Evolutionary conservation across 257 asterid genomes (phyloP).

Genomic region (Phtheirospermum japonicum): DNA sequence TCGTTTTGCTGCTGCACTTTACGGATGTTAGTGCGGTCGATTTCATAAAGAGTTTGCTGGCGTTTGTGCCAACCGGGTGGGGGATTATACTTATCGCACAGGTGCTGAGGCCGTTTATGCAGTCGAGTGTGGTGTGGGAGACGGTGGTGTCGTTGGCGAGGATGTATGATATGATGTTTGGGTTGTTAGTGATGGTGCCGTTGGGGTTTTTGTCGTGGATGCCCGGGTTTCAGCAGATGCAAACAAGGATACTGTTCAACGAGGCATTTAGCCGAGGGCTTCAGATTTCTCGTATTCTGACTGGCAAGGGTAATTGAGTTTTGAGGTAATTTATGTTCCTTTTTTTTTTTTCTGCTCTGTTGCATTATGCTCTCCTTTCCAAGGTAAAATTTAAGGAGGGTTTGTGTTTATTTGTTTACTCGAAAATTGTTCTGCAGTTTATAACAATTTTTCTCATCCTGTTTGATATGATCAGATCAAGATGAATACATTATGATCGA

Average conservation of each 20-base stretch:
- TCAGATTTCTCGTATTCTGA: slow-evolving; percentile 83
- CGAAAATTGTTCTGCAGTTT: neutral
- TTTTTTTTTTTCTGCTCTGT: neutral
- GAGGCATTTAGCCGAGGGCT: slow-evolving; percentile 95
- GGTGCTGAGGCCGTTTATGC: slow-evolving; percentile 85
- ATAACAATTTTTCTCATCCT: no score
- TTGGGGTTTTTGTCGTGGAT: slow-evolving; percentile 86
- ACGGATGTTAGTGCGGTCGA: slow-evolving; percentile 43
- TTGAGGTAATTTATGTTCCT: slow-evolving; percentile 40
- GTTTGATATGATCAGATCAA: no score
- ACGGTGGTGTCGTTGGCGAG: slow-evolving; percentile 91
- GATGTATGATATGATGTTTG: slow-evolving; percentile 77
- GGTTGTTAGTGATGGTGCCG: slow-evolving; percentile 83
- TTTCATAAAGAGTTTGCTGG: slow-evolving; percentile 70
- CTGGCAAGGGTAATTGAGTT: slow-evolving; percentile 56
- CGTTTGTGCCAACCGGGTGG: slow-evolving; percentile 97
- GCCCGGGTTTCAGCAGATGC: slow-evolving; percentile 94
- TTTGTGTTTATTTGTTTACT: neutral
- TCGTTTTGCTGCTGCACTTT: slow-evolving; percentile 52
- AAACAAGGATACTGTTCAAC: slow-evolving; percentile 81
- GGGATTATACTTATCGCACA: slow-evolving; percentile 85
- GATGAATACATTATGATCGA: neutral
- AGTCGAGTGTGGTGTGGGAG: slow-evolving; percentile 77
- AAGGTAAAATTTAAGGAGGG: no score
- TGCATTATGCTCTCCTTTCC: neutral